phyloP scores from a whole-genome alignment of 441 rosid species.

The Dalechampia spathulata region DNA sequence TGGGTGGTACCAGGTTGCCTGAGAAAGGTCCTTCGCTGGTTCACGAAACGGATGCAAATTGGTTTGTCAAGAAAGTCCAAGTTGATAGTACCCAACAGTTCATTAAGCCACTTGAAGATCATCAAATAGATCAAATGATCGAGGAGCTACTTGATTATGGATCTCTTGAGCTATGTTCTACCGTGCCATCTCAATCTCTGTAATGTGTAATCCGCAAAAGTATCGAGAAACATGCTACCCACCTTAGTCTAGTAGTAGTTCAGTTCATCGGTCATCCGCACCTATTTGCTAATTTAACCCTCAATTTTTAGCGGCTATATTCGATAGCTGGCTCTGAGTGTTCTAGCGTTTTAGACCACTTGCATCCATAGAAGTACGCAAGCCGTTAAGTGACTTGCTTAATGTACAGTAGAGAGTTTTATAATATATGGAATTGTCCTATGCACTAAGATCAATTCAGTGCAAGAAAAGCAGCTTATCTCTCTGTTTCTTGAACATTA shows the following conservation, averaged over 20 bases:
- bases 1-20: slow-evolving; percentile 15
- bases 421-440: slow-evolving; percentile 14
- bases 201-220: slow-evolving; percentile 16
- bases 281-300: slow-evolving; percentile 31
- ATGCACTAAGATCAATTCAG: slow-evolving; percentile 5
- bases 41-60: slow-evolving; percentile 30
- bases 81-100: slow-evolving; percentile 25
- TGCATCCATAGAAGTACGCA: slow-evolving; percentile 15
- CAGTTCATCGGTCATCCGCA: slow-evolving; percentile 11
- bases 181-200: slow-evolving; percentile 30
- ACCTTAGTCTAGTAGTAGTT: background rate
- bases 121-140: slow-evolving; percentile 96
- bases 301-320: slow-evolving; percentile 8
- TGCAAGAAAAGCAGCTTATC: slow-evolving; percentile 4
- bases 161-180: slow-evolving; percentile 69
- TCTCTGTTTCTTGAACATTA: background rate
- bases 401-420: slow-evolving; percentile 29
- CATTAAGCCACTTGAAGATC: slow-evolving; percentile 68
- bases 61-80: slow-evolving; percentile 37
- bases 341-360: slow-evolving; percentile 6
- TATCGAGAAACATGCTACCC: background rate
- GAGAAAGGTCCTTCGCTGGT: slow-evolving; percentile 27
- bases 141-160: slow-evolving; percentile 78
- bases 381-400: slow-evolving; percentile 17
- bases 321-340: slow-evolving; percentile 9